phyloP scores from a whole-genome alignment of 108 stramenopile genomes.

The Hondaea fermentalgiana region DNA sequence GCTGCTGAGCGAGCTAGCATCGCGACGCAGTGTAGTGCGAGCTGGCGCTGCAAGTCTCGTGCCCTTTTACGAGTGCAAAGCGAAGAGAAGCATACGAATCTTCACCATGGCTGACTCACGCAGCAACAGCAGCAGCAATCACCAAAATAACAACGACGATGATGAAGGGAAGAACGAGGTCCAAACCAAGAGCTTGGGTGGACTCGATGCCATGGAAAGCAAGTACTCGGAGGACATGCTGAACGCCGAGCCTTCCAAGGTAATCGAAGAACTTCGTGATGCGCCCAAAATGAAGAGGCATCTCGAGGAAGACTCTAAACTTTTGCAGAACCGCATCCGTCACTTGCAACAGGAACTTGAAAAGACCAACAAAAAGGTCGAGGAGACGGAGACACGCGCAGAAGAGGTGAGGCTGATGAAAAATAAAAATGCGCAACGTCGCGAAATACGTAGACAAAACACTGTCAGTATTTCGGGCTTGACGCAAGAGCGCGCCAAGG shows the following conservation, averaged over 20 bases:
- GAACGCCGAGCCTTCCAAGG: neutral
- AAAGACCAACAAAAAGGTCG: neutral
- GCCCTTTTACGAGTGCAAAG: too few relatives aligned
- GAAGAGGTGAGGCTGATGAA: neutral
- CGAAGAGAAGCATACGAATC: too few relatives aligned
- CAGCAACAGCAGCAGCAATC: too few relatives aligned
- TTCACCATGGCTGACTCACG: too few relatives aligned
- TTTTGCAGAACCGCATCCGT: neutral
- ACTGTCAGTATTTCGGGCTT: neutral
- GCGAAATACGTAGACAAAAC: neutral
- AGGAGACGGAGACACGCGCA: neutral
- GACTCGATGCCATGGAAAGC: neutral
- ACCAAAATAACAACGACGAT: too few relatives aligned
- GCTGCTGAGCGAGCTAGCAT: too few relatives aligned
- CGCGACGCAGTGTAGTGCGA: too few relatives aligned
- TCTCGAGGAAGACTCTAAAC: neutral
- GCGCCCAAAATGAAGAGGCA: neutral
- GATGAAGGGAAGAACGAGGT: too few relatives aligned
- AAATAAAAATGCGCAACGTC: neutral
- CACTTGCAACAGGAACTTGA: neutral
- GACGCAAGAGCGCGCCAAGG: neutral
- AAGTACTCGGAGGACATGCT: neutral
- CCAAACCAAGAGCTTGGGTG: too few relatives aligned
- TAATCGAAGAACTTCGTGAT: neutral
- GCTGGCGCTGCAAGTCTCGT: too few relatives aligned